phyloP scores from a whole-genome alignment of 495 filamentous ascomycete genomes.

The Daldinia loculata region DNA sequence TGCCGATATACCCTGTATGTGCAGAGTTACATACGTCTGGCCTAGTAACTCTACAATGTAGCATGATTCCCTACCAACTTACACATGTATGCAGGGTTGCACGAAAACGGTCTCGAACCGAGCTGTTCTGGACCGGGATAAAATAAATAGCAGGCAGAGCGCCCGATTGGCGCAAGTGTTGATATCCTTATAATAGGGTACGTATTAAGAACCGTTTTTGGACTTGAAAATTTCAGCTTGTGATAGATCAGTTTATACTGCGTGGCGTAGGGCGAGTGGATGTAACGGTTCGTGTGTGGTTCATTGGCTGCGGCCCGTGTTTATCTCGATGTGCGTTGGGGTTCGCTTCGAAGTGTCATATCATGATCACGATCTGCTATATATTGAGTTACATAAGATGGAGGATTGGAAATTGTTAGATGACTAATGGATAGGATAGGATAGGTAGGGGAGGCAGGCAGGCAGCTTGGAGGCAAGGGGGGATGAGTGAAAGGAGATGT shows the following conservation, averaged over 20 bases:
- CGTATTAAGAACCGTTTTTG: neutral
- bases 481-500: neutral
- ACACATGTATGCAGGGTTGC: constrained; percentile 8
- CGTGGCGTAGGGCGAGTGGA: constrained; percentile 1
- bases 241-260: neutral
- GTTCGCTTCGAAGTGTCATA: neutral
- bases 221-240: neutral
- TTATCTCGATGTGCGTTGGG: neutral
- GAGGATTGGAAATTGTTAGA: neutral
- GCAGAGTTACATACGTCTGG: neutral
- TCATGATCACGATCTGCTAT: neutral
- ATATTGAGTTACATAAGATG: neutral
- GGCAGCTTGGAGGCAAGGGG: neutral
- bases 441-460: neutral
- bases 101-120: constrained; percentile 1
- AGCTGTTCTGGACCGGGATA: constrained; percentile 4
- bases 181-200: neutral
- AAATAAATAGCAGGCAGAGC: neutral
- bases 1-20: neutral
- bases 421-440: neutral
- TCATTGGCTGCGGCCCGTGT: neutral
- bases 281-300: neutral
- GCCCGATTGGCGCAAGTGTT: constrained; percentile 12
- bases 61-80: neutral
- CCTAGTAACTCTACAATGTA: constrained; percentile 1